Base-by-base conservation (phyloP, 163 green algal species). In the Coccomyxa subellipsoidea region DNA sequence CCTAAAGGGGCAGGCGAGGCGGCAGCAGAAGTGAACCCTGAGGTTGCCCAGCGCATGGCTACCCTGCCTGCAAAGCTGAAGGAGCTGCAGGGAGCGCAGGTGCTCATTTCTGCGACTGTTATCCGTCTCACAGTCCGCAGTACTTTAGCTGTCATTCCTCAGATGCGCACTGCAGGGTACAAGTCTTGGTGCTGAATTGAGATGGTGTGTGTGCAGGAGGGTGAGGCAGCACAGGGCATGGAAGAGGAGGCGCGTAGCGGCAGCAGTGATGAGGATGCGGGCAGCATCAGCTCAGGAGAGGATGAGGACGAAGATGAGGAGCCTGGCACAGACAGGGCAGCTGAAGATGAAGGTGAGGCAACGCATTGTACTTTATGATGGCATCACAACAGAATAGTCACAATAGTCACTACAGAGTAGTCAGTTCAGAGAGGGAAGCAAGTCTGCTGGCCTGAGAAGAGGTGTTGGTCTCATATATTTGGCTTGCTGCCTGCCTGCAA, bases 201-300 rank as follows among this genome's bases (percentile, higher is more conserved):
- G n/a, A n/a, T n/a, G n/a, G 72, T 76, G 79, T 31, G 38, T 66
- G 32, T 59, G 78, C 47, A 25, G 66, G 75, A 31, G 32, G 35
- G 4, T 39, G 36, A 40, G 54, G 35, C 75, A 53, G 71, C 79
- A 29, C 76, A 80, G n/a, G 80, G 59, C 5, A 76, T 81, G 53
- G 80, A 21, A 32, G 75, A 81, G 31, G 35, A 32, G 31, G 53
- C 27, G 40, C 37, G 31, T 38, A 27, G 36, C 5, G 89, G 82
- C 9, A 78, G 76, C 31, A 82, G 82, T 0, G 86, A 85, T 7
- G 82, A 85, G 38, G 89, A 90, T 47, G 88, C 72, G 34, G 82
- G 70, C 70, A 40, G 70, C 82, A 38, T 83, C 85, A 27, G 75
- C 79, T 69, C 36, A 80, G 38, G 76, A 39, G 38, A 32, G 73